Evolutionary conservation across 345 rosid species (phyloP), one percentile per base, ranked within the genome.

Genomic region (Syzygium grande): DNA sequence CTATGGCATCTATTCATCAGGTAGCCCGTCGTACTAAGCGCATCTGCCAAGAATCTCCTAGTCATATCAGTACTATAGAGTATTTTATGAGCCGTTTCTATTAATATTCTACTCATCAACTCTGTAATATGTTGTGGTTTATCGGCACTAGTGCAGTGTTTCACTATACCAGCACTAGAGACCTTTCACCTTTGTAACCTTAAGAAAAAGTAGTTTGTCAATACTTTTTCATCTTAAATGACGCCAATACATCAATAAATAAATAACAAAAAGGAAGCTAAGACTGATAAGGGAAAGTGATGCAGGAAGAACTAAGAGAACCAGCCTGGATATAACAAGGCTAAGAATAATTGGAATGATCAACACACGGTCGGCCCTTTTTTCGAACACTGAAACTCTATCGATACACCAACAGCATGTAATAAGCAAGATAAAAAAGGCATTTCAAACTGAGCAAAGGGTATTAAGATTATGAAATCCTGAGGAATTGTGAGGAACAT

Each of bases 161-260:
- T 43, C 46, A 43, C 46, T 43, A 5, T 43, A 43, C 46, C 46
- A 43, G 46, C 46, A 6, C 7, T 6, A 43, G 80, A 98, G 98
- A 89, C 94, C 95, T 94, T 93, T 97, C 88, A 98, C 99, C 93
- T 98, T 98, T 21, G 99, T 96, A 86, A 96, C 99, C 99, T 96
- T 87, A 84, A 56, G 87, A 86, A 51, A 51, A 87, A 84, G 54
- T 46, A 83, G 59, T 13, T 29, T 55, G 30, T 38, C 49, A 46
- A 56, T 85, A 23, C 22, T 17, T 86, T 59, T 85, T 29, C 23
- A 51, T 52, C 59, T 6, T n/a, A 77, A 87, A 87, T 21, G 30
- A 34, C 11, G 25, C 53, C 10, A 86, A 65, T 43, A 85, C 25
- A 59, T 19, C 23, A 51, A 87, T 79, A 87, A 68, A 87, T n/a